These are phyloP conservation scores for Colletotrichum sp. DNA, from an alignment of 2,329 filamentous ascomycete genomes.

Conservation along the genomic window DNA sequence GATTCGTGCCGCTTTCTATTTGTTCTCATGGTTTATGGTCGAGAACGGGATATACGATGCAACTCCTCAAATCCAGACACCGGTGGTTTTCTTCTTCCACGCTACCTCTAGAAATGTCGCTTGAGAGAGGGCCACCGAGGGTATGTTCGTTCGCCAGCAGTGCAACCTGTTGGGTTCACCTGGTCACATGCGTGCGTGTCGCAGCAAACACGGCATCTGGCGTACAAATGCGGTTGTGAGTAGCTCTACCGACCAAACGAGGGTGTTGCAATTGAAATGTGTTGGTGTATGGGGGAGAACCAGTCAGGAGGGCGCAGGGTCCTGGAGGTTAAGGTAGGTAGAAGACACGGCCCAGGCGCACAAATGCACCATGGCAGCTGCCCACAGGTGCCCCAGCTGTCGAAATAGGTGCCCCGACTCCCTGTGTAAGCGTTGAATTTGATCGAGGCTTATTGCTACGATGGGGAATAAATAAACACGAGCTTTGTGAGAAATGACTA, in stretches of 20 bases:
- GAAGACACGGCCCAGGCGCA: background rate
- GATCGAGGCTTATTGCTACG: background rate
- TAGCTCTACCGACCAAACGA: background rate
- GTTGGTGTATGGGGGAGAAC: background rate
- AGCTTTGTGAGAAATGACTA: background rate
- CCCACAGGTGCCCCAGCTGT: accelerated
- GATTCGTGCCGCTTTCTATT: background rate
- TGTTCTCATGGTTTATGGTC: background rate
- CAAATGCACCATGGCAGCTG: background rate
- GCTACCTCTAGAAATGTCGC: background rate
- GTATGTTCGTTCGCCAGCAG: background rate
- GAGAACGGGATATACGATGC: background rate
- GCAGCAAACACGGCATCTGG: background rate
- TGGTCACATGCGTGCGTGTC: background rate
- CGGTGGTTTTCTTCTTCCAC: background rate
- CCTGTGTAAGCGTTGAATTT: background rate
- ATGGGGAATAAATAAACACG: background rate
- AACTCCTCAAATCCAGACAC: background rate
- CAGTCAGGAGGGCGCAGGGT: background rate
- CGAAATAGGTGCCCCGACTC: background rate
- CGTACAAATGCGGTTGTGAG: accelerated
- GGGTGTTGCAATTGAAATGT: background rate
- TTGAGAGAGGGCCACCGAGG: background rate
- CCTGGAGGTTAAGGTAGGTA: background rate
- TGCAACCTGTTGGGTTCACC: background rate